Evolutionary conservation across 1,139 yeast species (phyloP).

Genomic region (Wickerhamiella infanticola): DNA sequence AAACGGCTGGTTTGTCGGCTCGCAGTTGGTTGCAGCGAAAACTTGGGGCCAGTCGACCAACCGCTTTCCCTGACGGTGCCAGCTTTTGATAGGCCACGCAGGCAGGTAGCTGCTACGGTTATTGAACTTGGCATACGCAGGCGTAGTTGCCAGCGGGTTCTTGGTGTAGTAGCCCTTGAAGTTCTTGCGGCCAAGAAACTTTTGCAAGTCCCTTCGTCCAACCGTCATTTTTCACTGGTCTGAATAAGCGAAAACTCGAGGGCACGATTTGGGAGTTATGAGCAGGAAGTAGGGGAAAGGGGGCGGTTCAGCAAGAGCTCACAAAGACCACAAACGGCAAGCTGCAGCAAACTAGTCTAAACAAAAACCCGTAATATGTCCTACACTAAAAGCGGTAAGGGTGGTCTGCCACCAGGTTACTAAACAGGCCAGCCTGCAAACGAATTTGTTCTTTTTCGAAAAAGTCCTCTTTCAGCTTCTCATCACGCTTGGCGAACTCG

Average conservation of each 20-base stretch:
- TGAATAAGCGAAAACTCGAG: not conserved
- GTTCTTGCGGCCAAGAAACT: slow-evolving; percentile 68
- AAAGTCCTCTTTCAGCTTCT: slow-evolving; percentile 6
- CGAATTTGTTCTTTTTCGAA: slow-evolving; percentile 6
- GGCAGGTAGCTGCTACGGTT: slow-evolving; percentile 52
- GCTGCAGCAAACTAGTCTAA: not conserved
- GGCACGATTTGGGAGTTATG: too few species aligned
- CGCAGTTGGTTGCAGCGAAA: slow-evolving; percentile 9
- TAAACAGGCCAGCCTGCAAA: slow-evolving; percentile 11
- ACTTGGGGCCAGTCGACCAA: slow-evolving; percentile 13
- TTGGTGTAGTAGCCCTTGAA: slow-evolving; percentile 66
- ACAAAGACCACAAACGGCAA: too few species aligned
- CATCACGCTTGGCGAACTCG: slow-evolving; percentile 7
- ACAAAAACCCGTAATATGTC: not conserved
- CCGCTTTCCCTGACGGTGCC: slow-evolving; percentile 10
- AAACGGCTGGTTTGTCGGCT: slow-evolving; percentile 42
- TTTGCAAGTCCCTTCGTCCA: slow-evolving; percentile 13
- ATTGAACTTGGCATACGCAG: slow-evolving; percentile 61
- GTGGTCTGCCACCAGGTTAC: slow-evolving; percentile 10
- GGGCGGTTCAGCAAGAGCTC: too few species aligned
- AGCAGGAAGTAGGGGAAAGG: too few species aligned
- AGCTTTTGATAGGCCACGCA: slow-evolving; percentile 30
- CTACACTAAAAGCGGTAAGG: slow-evolving; percentile 12
- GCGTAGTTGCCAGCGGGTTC: slow-evolving; percentile 63
- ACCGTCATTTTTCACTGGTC: slow-evolving; percentile 9